phyloP scores from a whole-genome alignment of 805 yeast species.

The Candida yuanshanica region DNA sequence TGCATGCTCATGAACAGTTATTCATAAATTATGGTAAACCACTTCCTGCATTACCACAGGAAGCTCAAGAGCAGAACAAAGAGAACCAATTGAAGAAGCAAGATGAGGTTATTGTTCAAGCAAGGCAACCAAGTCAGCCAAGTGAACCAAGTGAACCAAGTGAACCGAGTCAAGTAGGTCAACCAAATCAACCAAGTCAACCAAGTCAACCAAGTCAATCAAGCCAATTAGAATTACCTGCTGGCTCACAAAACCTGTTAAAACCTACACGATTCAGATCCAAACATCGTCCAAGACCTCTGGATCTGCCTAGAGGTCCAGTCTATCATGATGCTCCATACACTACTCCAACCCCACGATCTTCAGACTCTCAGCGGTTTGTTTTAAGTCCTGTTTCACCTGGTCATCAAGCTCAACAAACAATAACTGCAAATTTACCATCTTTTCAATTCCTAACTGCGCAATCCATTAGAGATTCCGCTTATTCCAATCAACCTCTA shows the following conservation, averaged over 20 bases:
- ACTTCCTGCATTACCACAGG: background rate
- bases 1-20: slow-evolving; percentile 41
- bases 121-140: too few species aligned
- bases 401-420: slow-evolving; percentile 6
- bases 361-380: slow-evolving; percentile 15
- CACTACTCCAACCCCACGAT: slow-evolving; percentile 19
- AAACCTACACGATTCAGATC: slow-evolving; percentile 22
- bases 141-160: too few species aligned
- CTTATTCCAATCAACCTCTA: background rate
- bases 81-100: background rate
- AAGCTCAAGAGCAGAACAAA: background rate
- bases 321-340: slow-evolving; percentile 18
- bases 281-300: slow-evolving; percentile 24
- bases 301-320: slow-evolving; percentile 11
- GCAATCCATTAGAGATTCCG: background rate
- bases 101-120: background rate
- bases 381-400: slow-evolving; percentile 15
- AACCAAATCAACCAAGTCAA: too few species aligned
- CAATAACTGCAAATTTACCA: slow-evolving; percentile 7
- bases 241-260: slow-evolving; percentile 11
- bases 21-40: background rate
- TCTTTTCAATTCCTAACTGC: slow-evolving; percentile 14
- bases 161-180: too few species aligned
- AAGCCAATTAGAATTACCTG: slow-evolving; percentile 11
- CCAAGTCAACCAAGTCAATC: too few species aligned